Conservation (phyloP, 2,329 filamentous ascomycete genomes). For the Proliferodiscus dingleyae region DNA sequence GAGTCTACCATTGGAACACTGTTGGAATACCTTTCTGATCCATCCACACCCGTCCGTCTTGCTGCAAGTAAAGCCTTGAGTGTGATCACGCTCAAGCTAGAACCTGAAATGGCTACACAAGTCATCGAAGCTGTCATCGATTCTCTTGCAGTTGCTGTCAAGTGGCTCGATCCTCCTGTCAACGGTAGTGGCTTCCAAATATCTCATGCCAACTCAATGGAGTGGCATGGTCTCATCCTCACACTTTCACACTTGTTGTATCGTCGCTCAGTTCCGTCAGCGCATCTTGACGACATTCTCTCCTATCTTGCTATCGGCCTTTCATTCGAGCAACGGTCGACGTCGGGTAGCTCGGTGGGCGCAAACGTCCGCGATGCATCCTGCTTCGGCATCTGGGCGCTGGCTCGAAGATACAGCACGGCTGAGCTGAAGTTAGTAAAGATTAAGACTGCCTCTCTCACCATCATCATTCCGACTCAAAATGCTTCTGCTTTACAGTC, state of each 20-base stretch:
- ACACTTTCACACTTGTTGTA: slow-evolving; percentile 85
- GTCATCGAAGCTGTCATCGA: slow-evolving; percentile 83
- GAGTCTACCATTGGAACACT: slow-evolving; percentile 81
- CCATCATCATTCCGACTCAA: slow-evolving; percentile 13
- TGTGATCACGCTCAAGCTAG: slow-evolving; percentile 75
- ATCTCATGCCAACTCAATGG: slow-evolving; percentile 70
- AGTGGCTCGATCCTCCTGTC: background rate
- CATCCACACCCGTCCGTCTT: slow-evolving; percentile 84
- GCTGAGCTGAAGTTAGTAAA: slow-evolving; percentile 65
- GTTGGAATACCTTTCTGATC: slow-evolving; percentile 73
- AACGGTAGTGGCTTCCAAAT: slow-evolving; percentile 44
- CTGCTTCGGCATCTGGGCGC: slow-evolving; percentile 92
- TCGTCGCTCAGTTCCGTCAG: slow-evolving; percentile 67
- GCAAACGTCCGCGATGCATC: slow-evolving; percentile 91
- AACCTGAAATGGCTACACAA: slow-evolving; percentile 75
- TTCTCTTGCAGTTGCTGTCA: slow-evolving; percentile 43
- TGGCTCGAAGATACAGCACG: slow-evolving; percentile 82
- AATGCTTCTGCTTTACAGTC: slow-evolving; percentile 60
- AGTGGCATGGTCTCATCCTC: slow-evolving; percentile 90
- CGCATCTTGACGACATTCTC: background rate
- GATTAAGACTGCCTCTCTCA: slow-evolving; percentile 24
- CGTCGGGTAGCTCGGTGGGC: slow-evolving; percentile 79
- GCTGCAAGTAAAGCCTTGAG: slow-evolving; percentile 91
- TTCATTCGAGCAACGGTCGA: slow-evolving; percentile 81
- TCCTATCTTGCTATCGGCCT: slow-evolving; percentile 72